Base-by-base conservation (phyloP, 495 filamentous ascomycete species). In the Neurospora terricola region DNA sequence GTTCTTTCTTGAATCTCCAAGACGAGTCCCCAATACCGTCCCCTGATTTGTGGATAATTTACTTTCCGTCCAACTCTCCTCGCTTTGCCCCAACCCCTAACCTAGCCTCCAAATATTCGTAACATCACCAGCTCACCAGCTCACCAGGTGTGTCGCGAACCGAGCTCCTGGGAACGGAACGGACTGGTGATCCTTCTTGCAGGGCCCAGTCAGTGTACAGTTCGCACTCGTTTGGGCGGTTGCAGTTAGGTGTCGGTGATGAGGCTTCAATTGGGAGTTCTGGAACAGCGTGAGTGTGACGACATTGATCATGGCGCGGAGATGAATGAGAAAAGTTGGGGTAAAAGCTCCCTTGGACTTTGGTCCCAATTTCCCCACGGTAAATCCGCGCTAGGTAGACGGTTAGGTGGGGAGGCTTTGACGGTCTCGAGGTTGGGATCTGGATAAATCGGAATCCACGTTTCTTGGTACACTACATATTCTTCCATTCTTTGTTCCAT, bases 21-120 rank as follows among this genome's bases (percentile, higher is more conserved):
- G 27, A 9, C 6, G 7, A 16, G 12, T 12, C 27, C 23, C 27
- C 12, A 62, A 30, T 34, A 62, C 23, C 5, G 21, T 12, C 30
- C 16, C 16, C 69, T 71, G 69, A 75, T 75, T 75, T 59, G 74
- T 72, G 74, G 74, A 73, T 59, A 73, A 75, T 71, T 72, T 9
- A 59, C 42, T 30, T 71, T 38, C 74, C 72, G 72, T 14, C 38
- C 23, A 18, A n/a, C 30, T 30, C n/a, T 18, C 21, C 4, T 69
- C 48, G 48, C 48, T 59, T 59, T 14, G 11, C 18, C n/a, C 42
- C 42, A 21, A 66, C 27, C 54, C 54, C 54, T 30, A 16, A 23
- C 9, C 48, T 62, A 12, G 21, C 45, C 45, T 23, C 21, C 48
- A 6, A 0, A 21, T 10, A 45, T 45, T 21, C n/a, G n/a, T n/a